Conservation (phyloP, 1,139 yeast species). For the Insectozyma bohioensis region DNA sequence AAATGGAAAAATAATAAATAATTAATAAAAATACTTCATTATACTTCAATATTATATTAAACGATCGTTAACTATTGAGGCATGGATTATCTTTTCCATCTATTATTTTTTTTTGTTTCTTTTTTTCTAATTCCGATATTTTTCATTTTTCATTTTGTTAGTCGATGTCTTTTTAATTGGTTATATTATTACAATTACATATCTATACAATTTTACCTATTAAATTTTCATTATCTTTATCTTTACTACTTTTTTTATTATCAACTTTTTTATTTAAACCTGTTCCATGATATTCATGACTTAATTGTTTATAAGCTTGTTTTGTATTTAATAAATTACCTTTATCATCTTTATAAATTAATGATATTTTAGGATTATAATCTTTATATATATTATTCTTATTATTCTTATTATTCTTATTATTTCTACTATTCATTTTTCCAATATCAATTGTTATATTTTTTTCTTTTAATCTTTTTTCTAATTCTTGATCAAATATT, state of each 20-base stretch:
- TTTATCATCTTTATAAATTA: conserved; percentile 67
- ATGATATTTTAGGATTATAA: conserved; percentile 65
- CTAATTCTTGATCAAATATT: conserved; percentile 28
- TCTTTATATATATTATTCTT: conserved; percentile 17
- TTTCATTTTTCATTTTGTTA: too few species aligned
- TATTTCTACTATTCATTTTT: neutral
- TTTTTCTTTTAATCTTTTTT: conserved; percentile 28
- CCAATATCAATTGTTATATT: conserved; percentile 16
- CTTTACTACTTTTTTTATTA: conserved; percentile 5
- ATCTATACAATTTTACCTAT: conserved; percentile 1
- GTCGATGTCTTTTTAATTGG: neutral
- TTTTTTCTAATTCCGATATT: too few species aligned
- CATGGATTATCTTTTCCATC: neutral
- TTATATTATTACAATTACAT: neutral
- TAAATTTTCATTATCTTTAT: conserved; percentile 1
- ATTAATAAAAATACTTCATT: too few species aligned
- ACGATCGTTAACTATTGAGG: neutral
- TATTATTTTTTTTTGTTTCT: neutral
- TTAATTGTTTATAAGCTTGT: conserved; percentile 81
- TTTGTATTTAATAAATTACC: conserved; percentile 68
- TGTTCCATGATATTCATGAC: conserved; percentile 84
- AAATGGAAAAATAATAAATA: too few species aligned
- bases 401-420: conserved; percentile 3
- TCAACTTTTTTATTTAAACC: conserved; percentile 20
- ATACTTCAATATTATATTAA: too few species aligned